Percentiles rank a stretch among this genome's conserved stretches.
Conservation (phyloP, 1,284 basidiomycete genomes). For the Cutaneotrichosporon sp. region DNA sequence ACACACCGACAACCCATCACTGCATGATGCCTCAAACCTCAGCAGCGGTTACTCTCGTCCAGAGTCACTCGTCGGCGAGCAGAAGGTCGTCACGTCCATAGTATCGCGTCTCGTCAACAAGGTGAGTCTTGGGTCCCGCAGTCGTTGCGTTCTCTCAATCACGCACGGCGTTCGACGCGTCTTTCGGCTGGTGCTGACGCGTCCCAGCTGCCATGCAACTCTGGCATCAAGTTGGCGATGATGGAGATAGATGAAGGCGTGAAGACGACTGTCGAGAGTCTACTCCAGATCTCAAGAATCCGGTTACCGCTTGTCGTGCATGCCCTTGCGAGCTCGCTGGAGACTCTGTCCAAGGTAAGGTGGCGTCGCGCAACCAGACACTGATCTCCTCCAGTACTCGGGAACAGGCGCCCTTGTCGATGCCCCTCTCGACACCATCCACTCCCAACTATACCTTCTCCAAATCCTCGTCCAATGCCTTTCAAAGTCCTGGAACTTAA, state of each 20-base stretch:
- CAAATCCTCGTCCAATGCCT: constrained; percentile 75
- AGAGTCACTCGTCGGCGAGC: constrained; percentile 32
- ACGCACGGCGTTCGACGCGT: not conserved
- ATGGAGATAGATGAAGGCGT: constrained; percentile 73
- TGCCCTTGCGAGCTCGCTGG: constrained; percentile 71
- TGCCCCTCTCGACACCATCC: constrained; percentile 69
- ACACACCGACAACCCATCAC: constrained; percentile 25
- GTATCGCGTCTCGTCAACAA: constrained; percentile 46
- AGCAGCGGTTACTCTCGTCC: constrained; percentile 11
- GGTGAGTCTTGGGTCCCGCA: constrained; percentile 28
- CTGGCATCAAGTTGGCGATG: constrained; percentile 68
- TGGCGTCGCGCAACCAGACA: constrained; percentile 47
- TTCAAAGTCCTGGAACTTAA: constrained; percentile 68
- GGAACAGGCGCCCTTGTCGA: constrained; percentile 43
- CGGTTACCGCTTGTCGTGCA: constrained; percentile 74
- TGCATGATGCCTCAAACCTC: constrained; percentile 21
- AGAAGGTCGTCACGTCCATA: constrained; percentile 39
- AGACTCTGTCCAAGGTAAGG: constrained; percentile 69
- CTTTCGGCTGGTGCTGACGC: constrained; percentile 13
- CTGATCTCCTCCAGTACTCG: constrained; percentile 44
- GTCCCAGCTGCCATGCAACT: constrained; percentile 75
- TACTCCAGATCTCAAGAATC: constrained; percentile 73
- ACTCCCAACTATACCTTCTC: constrained; percentile 84
- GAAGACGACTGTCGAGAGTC: constrained; percentile 69
- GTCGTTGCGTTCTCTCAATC: not conserved